Evolutionary conservation across 1,284 basidiomycete species (phyloP).

Genomic region (Melampsora americana): DNA sequence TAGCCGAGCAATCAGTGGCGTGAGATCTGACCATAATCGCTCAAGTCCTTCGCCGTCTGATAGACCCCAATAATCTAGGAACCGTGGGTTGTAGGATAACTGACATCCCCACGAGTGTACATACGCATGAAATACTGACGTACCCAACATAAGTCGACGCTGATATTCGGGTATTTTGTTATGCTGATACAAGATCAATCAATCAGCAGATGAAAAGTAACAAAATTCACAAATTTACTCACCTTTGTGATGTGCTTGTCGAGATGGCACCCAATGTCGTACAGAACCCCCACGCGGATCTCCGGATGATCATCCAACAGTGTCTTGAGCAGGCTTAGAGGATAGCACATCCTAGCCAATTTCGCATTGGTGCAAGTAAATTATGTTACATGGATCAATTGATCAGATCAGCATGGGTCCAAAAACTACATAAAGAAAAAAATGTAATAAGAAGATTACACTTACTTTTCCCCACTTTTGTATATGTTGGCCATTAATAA

Average conservation of each 20-base stretch:
- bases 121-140: conserved; percentile 40
- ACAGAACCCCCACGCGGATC: neutral
- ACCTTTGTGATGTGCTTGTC: conserved; percentile 25
- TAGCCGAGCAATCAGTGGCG: neutral
- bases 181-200: neutral
- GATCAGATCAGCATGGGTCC: no score
- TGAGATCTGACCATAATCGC: conserved; percentile 20
- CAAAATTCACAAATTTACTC: neutral
- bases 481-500: conserved; percentile 1
- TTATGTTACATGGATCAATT: no score
- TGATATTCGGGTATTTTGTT: neutral
- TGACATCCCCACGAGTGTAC: conserved; percentile 35
- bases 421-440: no score
- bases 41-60: conserved; percentile 37
- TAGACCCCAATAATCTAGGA: neutral
- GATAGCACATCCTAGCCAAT: conserved; percentile 15
- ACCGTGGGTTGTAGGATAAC: conserved; percentile 17
- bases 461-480: conserved; percentile 12
- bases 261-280: conserved; percentile 21
- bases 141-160: neutral
- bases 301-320: neutral
- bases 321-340: neutral
- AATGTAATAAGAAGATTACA: no score
- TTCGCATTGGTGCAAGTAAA: no score
- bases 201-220: no score